Conservation (phyloP, 331 rosid species). For the Malus hybrid region DNA sequence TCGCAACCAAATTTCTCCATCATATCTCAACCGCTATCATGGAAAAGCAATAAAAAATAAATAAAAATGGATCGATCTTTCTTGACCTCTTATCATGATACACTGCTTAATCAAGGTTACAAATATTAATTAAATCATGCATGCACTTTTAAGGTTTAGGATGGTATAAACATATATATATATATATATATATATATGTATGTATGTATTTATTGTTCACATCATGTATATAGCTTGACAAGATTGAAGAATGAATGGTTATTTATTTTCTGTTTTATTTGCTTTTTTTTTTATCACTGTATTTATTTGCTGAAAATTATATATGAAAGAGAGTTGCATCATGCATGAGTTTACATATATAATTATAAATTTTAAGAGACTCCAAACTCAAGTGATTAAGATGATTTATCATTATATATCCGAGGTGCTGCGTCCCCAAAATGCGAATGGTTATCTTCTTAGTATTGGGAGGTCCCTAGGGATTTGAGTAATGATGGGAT, state of each 20-base stretch:
- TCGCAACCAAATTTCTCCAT: neutral
- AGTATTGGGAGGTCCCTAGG: neutral
- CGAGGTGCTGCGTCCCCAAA: neutral
- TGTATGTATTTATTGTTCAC: neutral
- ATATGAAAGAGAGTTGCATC: neutral
- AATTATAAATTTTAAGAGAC: too few species aligned
- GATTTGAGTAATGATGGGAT: conserved; percentile 10
- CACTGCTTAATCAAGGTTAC: neutral
- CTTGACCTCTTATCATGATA: neutral
- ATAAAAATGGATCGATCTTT: neutral
- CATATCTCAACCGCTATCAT: neutral
- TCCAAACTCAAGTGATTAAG: neutral
- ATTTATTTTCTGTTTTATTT: neutral
- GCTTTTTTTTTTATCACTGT: neutral
- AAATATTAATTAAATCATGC: neutral
- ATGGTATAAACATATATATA: too few species aligned
- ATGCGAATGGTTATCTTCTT: neutral
- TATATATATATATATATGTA: too few species aligned
- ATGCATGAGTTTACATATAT: too few species aligned
- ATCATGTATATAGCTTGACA: neutral
- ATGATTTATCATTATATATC: neutral
- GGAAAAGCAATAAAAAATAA: neutral
- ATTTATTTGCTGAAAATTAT: neutral
- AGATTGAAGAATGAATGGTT: neutral
- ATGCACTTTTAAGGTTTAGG: neutral